phyloP scores from a whole-genome alignment of 2,329 filamentous ascomycete species.

The Eutypella sp. region DNA sequence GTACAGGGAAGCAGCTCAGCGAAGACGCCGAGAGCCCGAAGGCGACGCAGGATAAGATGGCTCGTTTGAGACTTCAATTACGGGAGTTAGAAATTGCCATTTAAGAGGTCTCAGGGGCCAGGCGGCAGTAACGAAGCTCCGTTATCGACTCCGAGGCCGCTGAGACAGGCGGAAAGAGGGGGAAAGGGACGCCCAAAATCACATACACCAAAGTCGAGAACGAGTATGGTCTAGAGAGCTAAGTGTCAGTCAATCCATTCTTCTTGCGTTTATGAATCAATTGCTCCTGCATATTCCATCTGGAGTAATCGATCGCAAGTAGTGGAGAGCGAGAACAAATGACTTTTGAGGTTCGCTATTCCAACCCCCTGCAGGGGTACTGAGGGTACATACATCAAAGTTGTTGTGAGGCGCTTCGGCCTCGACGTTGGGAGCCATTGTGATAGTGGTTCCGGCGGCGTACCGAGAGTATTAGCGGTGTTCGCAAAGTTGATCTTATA shows the following conservation, averaged over 20 bases:
- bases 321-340: neutral
- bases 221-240: slow-evolving; percentile 61
- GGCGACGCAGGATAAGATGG: slow-evolving; percentile 69
- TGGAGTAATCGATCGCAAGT: neutral
- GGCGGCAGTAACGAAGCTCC: neutral
- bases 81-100: neutral
- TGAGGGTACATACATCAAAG: slow-evolving; percentile 29
- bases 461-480: neutral
- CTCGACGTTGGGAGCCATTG: slow-evolving; percentile 5
- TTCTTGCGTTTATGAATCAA: neutral
- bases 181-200: neutral
- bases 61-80: slow-evolving; percentile 46
- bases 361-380: neutral
- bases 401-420: slow-evolving; percentile 31
- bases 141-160: neutral
- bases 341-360: neutral
- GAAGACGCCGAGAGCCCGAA: slow-evolving; percentile 77
- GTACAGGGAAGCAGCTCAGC: slow-evolving; percentile 86
- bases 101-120: neutral
- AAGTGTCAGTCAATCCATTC: slow-evolving; percentile 1
- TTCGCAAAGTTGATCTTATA: neutral
- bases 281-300: neutral
- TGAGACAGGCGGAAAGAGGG: neutral
- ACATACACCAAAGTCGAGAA: slow-evolving; percentile 57
- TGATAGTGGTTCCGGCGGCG: neutral